Evolutionary conservation across 441 rosid species (phyloP), one percentile per base, ranked within the genome.

Genomic region (Populus hybrid): DNA sequence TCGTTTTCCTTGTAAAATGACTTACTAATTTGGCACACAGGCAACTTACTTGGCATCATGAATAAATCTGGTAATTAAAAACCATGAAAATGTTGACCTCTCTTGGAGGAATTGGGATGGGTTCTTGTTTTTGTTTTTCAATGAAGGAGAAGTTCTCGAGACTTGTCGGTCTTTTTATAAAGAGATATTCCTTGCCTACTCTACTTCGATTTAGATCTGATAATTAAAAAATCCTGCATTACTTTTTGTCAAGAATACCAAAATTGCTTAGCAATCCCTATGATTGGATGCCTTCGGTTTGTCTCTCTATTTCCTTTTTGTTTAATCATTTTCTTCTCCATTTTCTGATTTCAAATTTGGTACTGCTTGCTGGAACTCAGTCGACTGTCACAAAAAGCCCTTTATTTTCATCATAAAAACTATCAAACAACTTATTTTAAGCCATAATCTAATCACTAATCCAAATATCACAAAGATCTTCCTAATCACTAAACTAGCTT

Each of bases 151-250:
- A 10, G 42, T 65, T 68, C 28, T n/a, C 42, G 63, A 46, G 38
- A 67, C 4, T 18, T 10, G 18, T 57, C 34, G 12, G 35, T 32
- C 35, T 42, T 46, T 14, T 4, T 67, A 50, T 38, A 40, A 61
- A 46, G 67, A 65, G 67, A 63, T 18, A 10, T 50, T 7, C 68
- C 50, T 75, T 74, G 26, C 35, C 66, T 66, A 16, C 67, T 74
- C 42, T 12, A 50, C 5, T n/a, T 42, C 14, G 28, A 50, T 18
- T 71, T 50, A 18, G 14, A 16, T 18, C 3, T n/a, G 11, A 20
- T 14, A 34, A 10, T 18, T 50, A 12, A 8, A 72, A 28, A 53
- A 72, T 6, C 71, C 26, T 70, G 20, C 6, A 21, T 70, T 40
- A 23, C 34, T 40, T 46, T 46, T 46, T 46, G 20, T 46, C 57